Conservation (phyloP, 495 filamentous ascomycete species). For the Tetracladium setigerum region DNA sequence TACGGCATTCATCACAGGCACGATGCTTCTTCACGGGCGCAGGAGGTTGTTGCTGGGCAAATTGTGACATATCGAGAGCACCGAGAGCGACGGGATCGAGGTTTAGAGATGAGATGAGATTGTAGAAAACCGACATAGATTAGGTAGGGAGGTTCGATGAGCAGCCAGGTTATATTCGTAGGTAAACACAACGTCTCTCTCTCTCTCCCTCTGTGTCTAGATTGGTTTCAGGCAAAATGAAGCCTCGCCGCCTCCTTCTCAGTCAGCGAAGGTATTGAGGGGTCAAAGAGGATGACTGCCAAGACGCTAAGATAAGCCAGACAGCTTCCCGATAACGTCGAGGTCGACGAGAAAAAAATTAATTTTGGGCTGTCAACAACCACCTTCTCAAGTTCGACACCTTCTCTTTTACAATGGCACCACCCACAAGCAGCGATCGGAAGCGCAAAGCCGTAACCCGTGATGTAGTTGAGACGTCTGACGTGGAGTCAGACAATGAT, state of each 20-base stretch:
- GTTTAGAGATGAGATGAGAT: constrained; percentile 8
- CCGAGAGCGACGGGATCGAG: constrained; percentile 11
- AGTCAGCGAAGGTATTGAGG: background rate
- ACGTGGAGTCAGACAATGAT: constrained; percentile 53
- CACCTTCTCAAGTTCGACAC: background rate
- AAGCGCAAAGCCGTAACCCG: constrained; percentile 24
- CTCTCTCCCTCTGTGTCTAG: too few species aligned
- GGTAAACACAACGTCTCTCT: too few species aligned
- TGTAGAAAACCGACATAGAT: constrained; percentile 5
- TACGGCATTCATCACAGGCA: constrained; percentile 59
- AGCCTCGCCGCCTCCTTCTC: too few species aligned
- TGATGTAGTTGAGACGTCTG: constrained; percentile 17
- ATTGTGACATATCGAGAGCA: constrained; percentile 3
- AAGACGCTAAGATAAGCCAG: constrained; percentile 16
- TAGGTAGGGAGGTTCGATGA: background rate
- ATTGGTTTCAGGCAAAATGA: too few species aligned
- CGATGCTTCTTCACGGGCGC: constrained; percentile 27
- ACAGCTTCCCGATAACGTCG: background rate
- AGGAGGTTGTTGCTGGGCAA: background rate
- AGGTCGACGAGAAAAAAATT: background rate
- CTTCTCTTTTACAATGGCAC: background rate
- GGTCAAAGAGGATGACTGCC: constrained; percentile 2
- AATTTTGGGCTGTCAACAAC: background rate
- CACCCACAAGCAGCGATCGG: constrained; percentile 4
- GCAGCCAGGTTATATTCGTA: too few species aligned